phyloP scores from a whole-genome alignment of 2,329 filamentous ascomycete genomes.

The Talaromyces sp. region DNA sequence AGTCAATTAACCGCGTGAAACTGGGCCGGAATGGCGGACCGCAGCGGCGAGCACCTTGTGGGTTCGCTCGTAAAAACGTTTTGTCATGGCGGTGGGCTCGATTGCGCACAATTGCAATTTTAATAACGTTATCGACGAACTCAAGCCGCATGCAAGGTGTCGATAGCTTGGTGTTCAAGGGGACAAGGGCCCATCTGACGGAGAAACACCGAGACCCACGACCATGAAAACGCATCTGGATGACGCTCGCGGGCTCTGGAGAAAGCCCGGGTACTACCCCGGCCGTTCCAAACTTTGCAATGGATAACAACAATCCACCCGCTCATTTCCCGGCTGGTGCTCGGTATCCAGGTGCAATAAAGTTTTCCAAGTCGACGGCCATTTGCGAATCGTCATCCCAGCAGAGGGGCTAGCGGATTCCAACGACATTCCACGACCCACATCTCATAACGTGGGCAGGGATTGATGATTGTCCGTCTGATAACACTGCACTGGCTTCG shows the following conservation, averaged over 20 bases:
- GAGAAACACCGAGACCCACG: neutral
- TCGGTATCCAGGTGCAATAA: neutral
- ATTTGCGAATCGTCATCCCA: neutral
- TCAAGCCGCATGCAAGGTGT: neutral
- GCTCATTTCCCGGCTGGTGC: neutral
- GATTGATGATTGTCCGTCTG: neutral
- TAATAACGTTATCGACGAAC: neutral
- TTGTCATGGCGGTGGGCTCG: neutral
- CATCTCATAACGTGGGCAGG: neutral
- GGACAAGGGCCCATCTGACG: neutral
- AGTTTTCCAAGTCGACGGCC: neutral
- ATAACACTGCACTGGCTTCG: neutral
- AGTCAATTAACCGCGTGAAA: neutral
- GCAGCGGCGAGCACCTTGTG: neutral
- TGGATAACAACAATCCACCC: neutral
- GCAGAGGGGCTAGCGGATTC: neutral
- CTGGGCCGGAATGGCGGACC: neutral
- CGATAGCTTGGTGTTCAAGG: neutral
- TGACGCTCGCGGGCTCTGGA: neutral
- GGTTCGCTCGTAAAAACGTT: neutral
- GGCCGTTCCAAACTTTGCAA: constrained; percentile 9
- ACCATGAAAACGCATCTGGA: neutral
- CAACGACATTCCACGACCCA: neutral
- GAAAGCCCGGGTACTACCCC: constrained; percentile 5
- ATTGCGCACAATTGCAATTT: neutral